phyloP scores from a whole-genome alignment of 2,329 filamentous ascomycete species.

The Cladophialophora carrionii region DNA sequence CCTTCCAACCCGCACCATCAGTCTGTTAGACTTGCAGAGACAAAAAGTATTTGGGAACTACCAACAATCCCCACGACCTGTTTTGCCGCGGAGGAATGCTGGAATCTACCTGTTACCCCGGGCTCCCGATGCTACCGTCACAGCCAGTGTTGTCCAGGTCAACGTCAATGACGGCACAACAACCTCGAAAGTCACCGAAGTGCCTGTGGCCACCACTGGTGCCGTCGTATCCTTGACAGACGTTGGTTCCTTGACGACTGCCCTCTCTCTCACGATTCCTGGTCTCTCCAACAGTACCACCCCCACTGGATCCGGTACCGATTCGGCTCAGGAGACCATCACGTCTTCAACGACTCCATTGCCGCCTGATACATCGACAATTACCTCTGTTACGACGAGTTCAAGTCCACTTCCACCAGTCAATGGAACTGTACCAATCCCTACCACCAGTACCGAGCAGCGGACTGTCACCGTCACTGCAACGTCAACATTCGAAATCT shows the following conservation, averaged over 20 bases:
- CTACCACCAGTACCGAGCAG: conserved; percentile 12
- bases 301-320: conserved; percentile 10
- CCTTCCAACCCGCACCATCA: conserved; percentile 31
- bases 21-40: conserved; percentile 33
- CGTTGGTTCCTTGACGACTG: conserved; percentile 23
- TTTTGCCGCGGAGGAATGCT: conserved; percentile 27
- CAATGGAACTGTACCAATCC: conserved; percentile 15
- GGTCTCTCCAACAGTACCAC: conserved; percentile 17
- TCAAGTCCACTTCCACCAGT: conserved; percentile 5
- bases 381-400: conserved; percentile 19
- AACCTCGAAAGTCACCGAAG: conserved; percentile 31
- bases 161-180: conserved; percentile 37
- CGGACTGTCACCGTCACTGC: conserved; percentile 34
- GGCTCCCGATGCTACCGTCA: conserved; percentile 35
- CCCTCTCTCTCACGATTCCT: conserved; percentile 29
- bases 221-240: conserved; percentile 32
- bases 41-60: conserved; percentile 28
- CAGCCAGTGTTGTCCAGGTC: conserved; percentile 33
- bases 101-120: conserved; percentile 32
- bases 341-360: conserved; percentile 19
- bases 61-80: conserved; percentile 20
- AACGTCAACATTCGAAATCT: conserved; percentile 35
- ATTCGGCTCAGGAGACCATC: conserved; percentile 26
- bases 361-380: conserved; percentile 10
- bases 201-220: conserved; percentile 29